Evolutionary conservation across 208 protist genomes (phyloP), one percentile per base, ranked within the genome.

Genomic region (Crithidia expoeki): DNA sequence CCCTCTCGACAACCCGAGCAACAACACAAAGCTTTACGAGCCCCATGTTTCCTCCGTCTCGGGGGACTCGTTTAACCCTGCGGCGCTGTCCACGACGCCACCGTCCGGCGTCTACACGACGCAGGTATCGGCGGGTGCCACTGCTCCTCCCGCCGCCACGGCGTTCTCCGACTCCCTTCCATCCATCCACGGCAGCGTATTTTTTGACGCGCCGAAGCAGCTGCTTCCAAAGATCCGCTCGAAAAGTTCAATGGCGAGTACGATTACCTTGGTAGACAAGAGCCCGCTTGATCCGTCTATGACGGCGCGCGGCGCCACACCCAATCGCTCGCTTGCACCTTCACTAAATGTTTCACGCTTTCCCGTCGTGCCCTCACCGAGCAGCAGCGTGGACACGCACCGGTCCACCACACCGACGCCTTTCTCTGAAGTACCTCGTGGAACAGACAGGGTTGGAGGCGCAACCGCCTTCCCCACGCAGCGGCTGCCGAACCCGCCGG

Each of bases 121-220:
- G 28, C 25, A 17, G 21, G 28, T 32, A 25, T 6, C 17, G 23
- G 49, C 6, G 14, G 25, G 5, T 12, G 23, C 25, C n/a, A n/a
- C n/a, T n/a, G n/a, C n/a, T n/a, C n/a, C n/a, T n/a, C n/a, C n/a
- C 23, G 44, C 28, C 21, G 17, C 42, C 25, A 36, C 21, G 42
- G 33, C 60, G 28, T 51, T 57, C 25, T 72, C 67, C 36, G 67
- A 32, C 57, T 65, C 57, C 32, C 57, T 64, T 33, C 21, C 56
- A 2, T 63, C 66, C 1, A 40, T 61, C 12, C 66, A 47, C 33
- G 21, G 40, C 27, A 47, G 28, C 32, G 44, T 56, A 30, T 36
- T 60, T 7, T 36, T 34, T 0, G 28, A 64, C 19, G 23, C 42
- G 21, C 46, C 57, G 36, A 40, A 58, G 33, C 57, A 65, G 42